A percentile compares a stretch with the other conserved stretches of the same genome.
These are phyloP conservation scores for Hymenoscyphus repandus DNA, from an alignment of 2,329 filamentous ascomycete species.

Conservation along the genomic window DNA sequence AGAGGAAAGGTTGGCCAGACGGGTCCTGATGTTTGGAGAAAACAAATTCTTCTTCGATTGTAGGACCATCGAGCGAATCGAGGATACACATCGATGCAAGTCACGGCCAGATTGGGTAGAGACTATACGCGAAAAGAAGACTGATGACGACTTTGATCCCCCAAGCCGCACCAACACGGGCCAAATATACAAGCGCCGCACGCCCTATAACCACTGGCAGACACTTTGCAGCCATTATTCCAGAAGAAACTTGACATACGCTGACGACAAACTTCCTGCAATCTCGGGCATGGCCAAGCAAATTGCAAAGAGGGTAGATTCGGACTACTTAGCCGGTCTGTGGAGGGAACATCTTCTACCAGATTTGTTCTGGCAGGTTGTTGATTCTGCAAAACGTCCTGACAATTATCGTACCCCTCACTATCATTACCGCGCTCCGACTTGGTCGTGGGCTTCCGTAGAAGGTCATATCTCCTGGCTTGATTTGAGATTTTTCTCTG, in stretches of 20 bases:
- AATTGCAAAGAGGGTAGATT: slow-evolving; percentile 1
- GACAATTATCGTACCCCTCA: background rate
- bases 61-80: slow-evolving; percentile 7
- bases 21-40: slow-evolving; percentile 15
- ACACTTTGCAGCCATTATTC: slow-evolving; percentile 12
- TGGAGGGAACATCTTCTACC: slow-evolving; percentile 9
- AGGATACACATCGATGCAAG: slow-evolving; percentile 5
- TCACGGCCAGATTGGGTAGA: slow-evolving; percentile 9
- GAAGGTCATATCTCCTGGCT: slow-evolving; percentile 10
- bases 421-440: slow-evolving; percentile 7
- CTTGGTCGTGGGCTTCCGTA: slow-evolving; percentile 15
- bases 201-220: slow-evolving; percentile 8
- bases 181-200: background rate
- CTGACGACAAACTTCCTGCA: slow-evolving; percentile 13
- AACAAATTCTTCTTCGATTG: slow-evolving; percentile 18
- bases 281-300: slow-evolving; percentile 14
- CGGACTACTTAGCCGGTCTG: slow-evolving; percentile 9
- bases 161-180: background rate
- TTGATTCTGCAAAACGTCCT: background rate
- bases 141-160: background rate
- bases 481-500: slow-evolving; percentile 1
- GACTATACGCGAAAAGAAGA: background rate
- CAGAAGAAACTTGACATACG: slow-evolving; percentile 7
- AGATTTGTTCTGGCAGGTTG: slow-evolving; percentile 11
- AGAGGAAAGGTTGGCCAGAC: slow-evolving; percentile 15